phyloP scores from a whole-genome alignment of 1,139 yeast species.

The Candida sanyaensis region DNA sequence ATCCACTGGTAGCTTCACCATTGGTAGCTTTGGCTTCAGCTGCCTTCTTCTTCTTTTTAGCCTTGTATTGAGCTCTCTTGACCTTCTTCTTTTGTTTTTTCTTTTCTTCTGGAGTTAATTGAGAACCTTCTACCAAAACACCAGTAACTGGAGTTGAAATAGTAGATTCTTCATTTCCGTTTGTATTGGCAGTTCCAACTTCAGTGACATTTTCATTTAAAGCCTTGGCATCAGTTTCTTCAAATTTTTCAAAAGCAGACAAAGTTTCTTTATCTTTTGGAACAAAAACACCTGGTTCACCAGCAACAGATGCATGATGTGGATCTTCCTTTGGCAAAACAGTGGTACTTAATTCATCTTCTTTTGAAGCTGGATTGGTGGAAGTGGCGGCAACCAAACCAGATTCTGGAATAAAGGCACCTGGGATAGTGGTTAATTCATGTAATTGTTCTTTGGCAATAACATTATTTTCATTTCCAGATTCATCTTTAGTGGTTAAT shows the following conservation, averaged over 20 bases:
- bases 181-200: constrained; percentile 12
- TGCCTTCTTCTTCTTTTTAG: constrained; percentile 45
- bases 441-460: constrained; percentile 45
- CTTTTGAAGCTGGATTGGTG: constrained; percentile 5
- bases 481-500: constrained; percentile 45
- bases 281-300: constrained; percentile 59
- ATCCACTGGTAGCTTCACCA: constrained; percentile 18
- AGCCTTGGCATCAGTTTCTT: constrained; percentile 46
- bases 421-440: constrained; percentile 25
- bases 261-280: constrained; percentile 42
- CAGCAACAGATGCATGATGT: constrained; percentile 36
- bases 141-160: constrained; percentile 8
- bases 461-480: constrained; percentile 65
- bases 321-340: constrained; percentile 58
- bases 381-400: constrained; percentile 29
- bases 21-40: constrained; percentile 38
- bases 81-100: constrained; percentile 51
- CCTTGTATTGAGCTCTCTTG: constrained; percentile 48
- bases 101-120: constrained; percentile 40
- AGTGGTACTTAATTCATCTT: constrained; percentile 42
- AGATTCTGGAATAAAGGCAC: constrained; percentile 59
- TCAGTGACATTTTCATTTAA: constrained; percentile 32
- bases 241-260: constrained; percentile 38
- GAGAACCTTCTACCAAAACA: constrained; percentile 13
- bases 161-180: constrained; percentile 6